phyloP scores from a whole-genome alignment of 805 yeast genomes.

The Lachancea lanzarotensis region DNA sequence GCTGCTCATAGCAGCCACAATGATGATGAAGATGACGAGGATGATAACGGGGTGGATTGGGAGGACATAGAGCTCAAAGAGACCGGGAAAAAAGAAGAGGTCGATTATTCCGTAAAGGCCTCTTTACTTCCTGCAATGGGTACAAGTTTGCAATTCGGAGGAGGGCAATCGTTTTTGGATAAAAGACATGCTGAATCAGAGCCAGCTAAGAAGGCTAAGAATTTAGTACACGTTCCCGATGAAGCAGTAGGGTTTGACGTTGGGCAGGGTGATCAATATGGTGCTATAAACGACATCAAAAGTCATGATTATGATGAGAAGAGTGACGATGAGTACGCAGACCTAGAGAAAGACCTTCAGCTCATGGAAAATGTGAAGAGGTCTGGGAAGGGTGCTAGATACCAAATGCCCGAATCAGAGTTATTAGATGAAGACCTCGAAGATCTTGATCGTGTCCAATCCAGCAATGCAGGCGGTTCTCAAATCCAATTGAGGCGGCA shows the following conservation, averaged over 20 bases:
- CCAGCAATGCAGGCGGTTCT: background rate
- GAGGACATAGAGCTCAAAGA: constrained; percentile 54
- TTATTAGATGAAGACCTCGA: constrained; percentile 29
- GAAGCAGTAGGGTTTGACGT: constrained; percentile 9
- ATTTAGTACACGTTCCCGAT: constrained; percentile 9
- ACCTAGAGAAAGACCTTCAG: constrained; percentile 31
- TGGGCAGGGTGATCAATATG: background rate
- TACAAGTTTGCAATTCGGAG: constrained; percentile 14
- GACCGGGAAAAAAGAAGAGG: constrained; percentile 15
- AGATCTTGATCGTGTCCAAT: background rate
- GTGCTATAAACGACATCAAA: background rate
- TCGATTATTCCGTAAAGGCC: constrained; percentile 38
- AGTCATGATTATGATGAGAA: constrained; percentile 12
- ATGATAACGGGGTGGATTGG: constrained; percentile 45
- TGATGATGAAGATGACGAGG: constrained; percentile 30
- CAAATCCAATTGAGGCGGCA: background rate
- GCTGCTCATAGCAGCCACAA: constrained; percentile 8
- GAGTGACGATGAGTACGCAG: constrained; percentile 19
- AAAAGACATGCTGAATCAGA: constrained; percentile 21
- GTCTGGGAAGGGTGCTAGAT: constrained; percentile 43
- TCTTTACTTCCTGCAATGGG: constrained; percentile 34
- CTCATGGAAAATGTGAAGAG: constrained; percentile 36
- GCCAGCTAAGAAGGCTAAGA: constrained; percentile 3
- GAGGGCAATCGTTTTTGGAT: constrained; percentile 30
- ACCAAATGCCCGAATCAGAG: background rate